Percentiles rank a stretch among this genome's conserved stretches.
These are phyloP conservation scores for Gaeumannomyces sp. DNA, from an alignment of 2,329 filamentous ascomycete genomes.

Conservation along the genomic window DNA sequence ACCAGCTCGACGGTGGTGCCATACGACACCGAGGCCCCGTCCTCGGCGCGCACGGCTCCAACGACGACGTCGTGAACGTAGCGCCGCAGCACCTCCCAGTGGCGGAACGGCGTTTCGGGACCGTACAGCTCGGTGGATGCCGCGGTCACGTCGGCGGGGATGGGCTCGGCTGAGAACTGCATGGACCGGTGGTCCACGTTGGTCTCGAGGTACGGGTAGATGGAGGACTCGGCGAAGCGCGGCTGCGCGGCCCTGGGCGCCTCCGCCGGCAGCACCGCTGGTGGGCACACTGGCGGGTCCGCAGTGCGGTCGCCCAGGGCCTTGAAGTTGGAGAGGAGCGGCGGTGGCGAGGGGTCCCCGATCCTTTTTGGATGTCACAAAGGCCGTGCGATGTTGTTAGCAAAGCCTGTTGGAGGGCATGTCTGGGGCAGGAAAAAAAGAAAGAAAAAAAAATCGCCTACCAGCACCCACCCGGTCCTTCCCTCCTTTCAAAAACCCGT, in stretches of 20 bases:
- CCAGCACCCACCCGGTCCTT: constrained; percentile 40
- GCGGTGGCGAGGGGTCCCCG: constrained; percentile 38
- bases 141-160: constrained; percentile 37
- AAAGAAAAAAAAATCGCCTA: constrained; percentile 15
- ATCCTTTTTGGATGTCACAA: constrained; percentile 32
- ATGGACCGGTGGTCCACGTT: constrained; percentile 56
- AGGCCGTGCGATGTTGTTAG: background rate
- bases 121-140: constrained; percentile 46
- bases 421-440: no score
- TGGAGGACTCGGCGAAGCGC: constrained; percentile 50
- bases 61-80: constrained; percentile 34
- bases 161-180: constrained; percentile 50
- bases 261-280: constrained; percentile 39
- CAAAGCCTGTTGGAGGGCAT: no score
- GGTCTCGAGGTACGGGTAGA: constrained; percentile 60
- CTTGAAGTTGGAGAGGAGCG: constrained; percentile 23
- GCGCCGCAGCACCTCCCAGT: constrained; percentile 49
- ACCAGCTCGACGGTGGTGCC: constrained; percentile 56
- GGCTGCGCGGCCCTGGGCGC: constrained; percentile 34
- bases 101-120: constrained; percentile 52
- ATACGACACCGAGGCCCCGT: constrained; percentile 42
- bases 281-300: constrained; percentile 41
- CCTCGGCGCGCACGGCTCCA: constrained; percentile 19
- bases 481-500: constrained; percentile 36
- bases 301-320: constrained; percentile 38